Conservation (phyloP, 805 yeast species). For the Starmerella scarabaei region DNA sequence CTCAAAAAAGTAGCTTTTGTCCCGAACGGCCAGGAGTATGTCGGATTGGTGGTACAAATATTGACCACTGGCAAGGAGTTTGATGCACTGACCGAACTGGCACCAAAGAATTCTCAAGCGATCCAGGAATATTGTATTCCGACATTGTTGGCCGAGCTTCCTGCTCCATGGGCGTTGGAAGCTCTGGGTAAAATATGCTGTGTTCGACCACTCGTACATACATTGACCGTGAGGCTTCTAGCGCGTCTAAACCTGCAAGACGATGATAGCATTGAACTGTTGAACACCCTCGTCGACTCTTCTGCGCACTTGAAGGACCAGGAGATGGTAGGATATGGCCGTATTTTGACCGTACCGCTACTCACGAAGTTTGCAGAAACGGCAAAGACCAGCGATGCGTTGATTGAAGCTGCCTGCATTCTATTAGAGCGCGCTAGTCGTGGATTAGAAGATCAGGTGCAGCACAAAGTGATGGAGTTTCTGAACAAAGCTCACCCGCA, state of each 20-base stretch:
- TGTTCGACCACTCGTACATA: constrained; percentile 29
- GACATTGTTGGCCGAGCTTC: constrained; percentile 35
- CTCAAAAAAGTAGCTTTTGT: constrained; percentile 39
- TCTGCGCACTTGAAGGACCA: constrained; percentile 11
- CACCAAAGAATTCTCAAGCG: constrained; percentile 29
- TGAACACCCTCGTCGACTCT: constrained; percentile 24
- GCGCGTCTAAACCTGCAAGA: constrained; percentile 22
- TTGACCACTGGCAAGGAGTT: constrained; percentile 35
- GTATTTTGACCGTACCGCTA: constrained; percentile 1
- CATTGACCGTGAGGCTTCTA: constrained; percentile 30
- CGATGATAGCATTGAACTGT: constrained; percentile 16
- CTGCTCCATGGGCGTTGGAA: constrained; percentile 33
- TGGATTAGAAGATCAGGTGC: constrained; percentile 17
- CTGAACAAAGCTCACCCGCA: constrained; percentile 7
- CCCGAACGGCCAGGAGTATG: constrained; percentile 19
- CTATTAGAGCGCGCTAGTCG: constrained; percentile 21
- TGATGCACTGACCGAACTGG: constrained; percentile 40
- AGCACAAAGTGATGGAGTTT: constrained; percentile 1
- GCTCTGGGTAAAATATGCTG: constrained; percentile 27
- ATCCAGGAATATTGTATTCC: constrained; percentile 44
- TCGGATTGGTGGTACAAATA: constrained; percentile 15
- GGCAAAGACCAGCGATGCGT: neutral
- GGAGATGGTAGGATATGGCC: constrained; percentile 18
- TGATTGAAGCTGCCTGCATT: constrained; percentile 16
- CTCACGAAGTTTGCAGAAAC: constrained; percentile 1